Conservation (phyloP, 2,329 filamentous ascomycete genomes). For the Pezicula carpinea region DNA sequence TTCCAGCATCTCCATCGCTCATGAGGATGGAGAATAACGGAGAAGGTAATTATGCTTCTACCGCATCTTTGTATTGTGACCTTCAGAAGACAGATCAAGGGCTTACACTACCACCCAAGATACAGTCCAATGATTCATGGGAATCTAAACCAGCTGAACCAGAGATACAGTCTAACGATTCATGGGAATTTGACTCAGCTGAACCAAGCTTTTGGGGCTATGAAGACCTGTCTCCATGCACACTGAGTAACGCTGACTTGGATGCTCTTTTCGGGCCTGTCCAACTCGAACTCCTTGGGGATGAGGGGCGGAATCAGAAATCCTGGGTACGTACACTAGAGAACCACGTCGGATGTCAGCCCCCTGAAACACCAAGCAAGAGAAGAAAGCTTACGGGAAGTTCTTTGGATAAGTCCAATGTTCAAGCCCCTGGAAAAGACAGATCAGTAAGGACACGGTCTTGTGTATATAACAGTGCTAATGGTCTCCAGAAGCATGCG, state of each 20-base stretch:
- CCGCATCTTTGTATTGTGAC: conserved; percentile 5
- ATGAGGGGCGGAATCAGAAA: neutral
- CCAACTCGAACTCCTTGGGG: neutral
- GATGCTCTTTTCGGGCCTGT: conserved; percentile 6
- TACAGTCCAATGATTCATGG: conserved; percentile 11
- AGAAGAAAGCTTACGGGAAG: neutral
- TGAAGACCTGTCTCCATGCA: neutral
- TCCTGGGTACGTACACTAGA: neutral
- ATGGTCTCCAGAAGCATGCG: no score
- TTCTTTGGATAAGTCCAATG: neutral
- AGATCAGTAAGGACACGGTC: neutral
- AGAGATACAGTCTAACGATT: conserved; percentile 15
- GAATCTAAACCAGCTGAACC: conserved; percentile 8
- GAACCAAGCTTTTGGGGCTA: neutral
- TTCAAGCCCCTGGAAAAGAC: neutral
- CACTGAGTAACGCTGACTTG: conserved; percentile 6
- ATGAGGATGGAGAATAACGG: conserved; percentile 7
- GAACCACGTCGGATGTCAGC: neutral
- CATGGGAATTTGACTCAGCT: conserved; percentile 4
- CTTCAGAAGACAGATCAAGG: conserved; percentile 16
- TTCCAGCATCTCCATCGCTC: neutral
- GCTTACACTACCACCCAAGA: conserved; percentile 23
- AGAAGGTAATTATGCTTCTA: conserved; percentile 25
- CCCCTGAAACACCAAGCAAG: neutral
- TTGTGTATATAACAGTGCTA: neutral